Evolutionary conservation across 2,329 filamentous ascomycete genomes (phyloP), one percentile per base, ranked within the genome.

Genomic region (Byssochlamys sp.): DNA sequence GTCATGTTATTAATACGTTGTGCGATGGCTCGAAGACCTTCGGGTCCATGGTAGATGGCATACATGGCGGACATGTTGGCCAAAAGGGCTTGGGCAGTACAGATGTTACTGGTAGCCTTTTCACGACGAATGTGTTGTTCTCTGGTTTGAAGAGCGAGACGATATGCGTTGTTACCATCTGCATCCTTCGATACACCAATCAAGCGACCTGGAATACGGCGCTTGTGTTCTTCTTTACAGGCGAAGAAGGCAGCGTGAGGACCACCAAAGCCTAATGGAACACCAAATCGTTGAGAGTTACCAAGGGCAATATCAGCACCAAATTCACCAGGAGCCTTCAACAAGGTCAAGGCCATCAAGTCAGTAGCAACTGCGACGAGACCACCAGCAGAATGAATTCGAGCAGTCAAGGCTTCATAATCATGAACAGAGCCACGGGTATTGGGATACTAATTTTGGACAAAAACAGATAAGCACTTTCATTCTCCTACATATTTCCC

Each of bases 221-320:
- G 84, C 83, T 96, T 96, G 77, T 92, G 85, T 74, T 92, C 90
- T 53, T 96, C 91, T 56, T 84, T 84, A 56, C 91, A 91, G 24
- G 92, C 89, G 71, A 97, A 96, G 82, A 97, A 97, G 19, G 91
- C 92, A 27, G 92, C 92, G 69, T 96, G 92, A n/a, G 92, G 92
- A 24, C 92, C 92, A 67, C 92, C 92, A 66, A 87, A 95, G 53
- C 92, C 92, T 69, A 96, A 84, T 1, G 92, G 91, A 11, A 97
- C 89, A 72, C 92, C 92, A 60, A 96, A 88, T 58, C 92, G 81
- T 77, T 97, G 92, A 14, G 92, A 86, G 68, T 87, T 96, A 63
- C 92, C 92, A 70, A 97, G 95, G 4, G 91, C 91, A 66, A 97
- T 90, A 70, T 97, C 92, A 25, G 91, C 92, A 48, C 92, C 92